Base-by-base conservation (phyloP, 441 rosid species). In the Adansonia rubrostipa region DNA sequence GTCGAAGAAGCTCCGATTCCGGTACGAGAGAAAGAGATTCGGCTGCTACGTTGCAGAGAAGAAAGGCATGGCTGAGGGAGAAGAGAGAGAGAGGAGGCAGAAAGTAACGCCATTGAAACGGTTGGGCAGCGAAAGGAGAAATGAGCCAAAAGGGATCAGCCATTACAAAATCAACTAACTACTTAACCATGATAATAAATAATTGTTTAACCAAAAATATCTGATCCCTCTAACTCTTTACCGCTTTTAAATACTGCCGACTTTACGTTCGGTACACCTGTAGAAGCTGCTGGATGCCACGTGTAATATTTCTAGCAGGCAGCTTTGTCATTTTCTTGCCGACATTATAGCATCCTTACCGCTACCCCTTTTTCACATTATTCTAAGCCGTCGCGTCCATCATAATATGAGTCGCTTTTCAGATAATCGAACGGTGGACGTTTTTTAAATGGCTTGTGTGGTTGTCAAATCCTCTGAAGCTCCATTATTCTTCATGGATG, bases 61-160 rank as follows among this genome's bases (percentile, higher is more conserved):
- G 22, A 71, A 71, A 80, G 40, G 13, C 9, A 53, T 4, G 72
- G 47, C 53, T 75, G 75, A 56, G 77, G 50, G 48, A 80, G 62
- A 47, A 67, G 11, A 78, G 68, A 7, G 66, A 54, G 14, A 24
- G 62, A 33, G 33, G 75, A 28, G 62, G 33, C 57, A 76, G 83
- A 84, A 63, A 82, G 40, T 19, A 0, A 69, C 14, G 87, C 84
- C 87, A 84, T 79, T 50, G 80, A 74, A 83, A 83, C 86, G 86
- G 86, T 76, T 78, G 83, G 73, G 19, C 54, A 9, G 42, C 54
- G 78, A n/a, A 9, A 64, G 40, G 19, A 20, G 60, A 14, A 42
- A 36, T 15, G 22, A 50, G 24, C 20, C n/a, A 33, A 22, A 68
- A 36, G 5, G 36, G 36, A 57, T 78, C 80, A 81, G 83, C 81